Conservation (phyloP, 2,329 filamentous ascomycete species). For the Fusarium illudens region DNA sequence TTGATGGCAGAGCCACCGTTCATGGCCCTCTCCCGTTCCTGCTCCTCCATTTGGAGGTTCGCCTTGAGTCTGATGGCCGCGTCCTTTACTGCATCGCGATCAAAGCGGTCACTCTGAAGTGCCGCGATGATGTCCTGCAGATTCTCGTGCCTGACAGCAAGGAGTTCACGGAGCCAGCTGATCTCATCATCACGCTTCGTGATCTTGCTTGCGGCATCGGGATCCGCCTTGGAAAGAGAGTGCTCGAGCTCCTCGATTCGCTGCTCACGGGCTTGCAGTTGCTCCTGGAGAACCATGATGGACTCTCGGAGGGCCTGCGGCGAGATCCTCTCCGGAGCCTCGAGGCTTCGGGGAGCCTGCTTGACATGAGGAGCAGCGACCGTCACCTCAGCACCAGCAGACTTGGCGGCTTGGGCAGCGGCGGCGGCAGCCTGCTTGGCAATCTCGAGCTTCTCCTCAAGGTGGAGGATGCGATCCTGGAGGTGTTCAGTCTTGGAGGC, state of each 20-base stretch:
- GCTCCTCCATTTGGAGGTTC: conserved; percentile 97
- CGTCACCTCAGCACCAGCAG: conserved; percentile 56
- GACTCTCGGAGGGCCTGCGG: conserved; percentile 95
- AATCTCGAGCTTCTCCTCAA: conserved; percentile 92
- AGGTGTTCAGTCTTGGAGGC: conserved; percentile 86
- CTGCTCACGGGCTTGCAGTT: conserved; percentile 91
- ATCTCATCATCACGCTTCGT: conserved; percentile 95
- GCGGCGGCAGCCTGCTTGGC: conserved; percentile 87
- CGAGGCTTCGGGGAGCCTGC: conserved; percentile 49
- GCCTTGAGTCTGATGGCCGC: conserved; percentile 92
- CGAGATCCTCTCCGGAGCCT: conserved; percentile 84
- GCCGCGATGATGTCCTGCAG: conserved; percentile 89
- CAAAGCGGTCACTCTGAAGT: conserved; percentile 77
- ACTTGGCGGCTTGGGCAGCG: conserved; percentile 78
- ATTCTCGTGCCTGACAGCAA: conserved; percentile 89
- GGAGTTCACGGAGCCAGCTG: conserved; percentile 90
- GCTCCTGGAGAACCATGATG: conserved; percentile 95
- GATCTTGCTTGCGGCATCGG: conserved; percentile 81
- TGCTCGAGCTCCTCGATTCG: conserved; percentile 88
- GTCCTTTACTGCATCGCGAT: conserved; percentile 83
- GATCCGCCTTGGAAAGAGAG: conserved; percentile 72
- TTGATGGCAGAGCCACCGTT: conserved; percentile 72
- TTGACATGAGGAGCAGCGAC: conserved; percentile 34
- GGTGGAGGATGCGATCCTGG: conserved; percentile 82
- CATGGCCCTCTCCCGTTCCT: conserved; percentile 87